phyloP scores from a whole-genome alignment of 495 filamentous ascomycete genomes.

The Neurospora tetraspora region DNA sequence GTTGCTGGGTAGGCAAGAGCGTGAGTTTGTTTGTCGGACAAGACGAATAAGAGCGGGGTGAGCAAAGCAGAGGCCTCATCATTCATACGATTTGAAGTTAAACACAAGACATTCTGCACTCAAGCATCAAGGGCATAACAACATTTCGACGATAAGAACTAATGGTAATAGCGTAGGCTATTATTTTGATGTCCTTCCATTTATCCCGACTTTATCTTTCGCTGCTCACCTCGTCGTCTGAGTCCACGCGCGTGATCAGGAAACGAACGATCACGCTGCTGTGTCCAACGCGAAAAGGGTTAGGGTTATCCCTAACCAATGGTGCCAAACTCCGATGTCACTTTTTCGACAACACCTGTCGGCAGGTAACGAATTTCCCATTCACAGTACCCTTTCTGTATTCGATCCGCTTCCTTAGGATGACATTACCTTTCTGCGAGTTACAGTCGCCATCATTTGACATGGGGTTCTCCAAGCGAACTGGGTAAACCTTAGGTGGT shows the following conservation, averaged over 20 bases:
- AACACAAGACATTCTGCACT: not conserved
- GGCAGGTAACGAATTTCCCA: not conserved
- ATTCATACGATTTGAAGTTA: not conserved
- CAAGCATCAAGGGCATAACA: not conserved
- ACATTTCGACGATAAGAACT: not conserved
- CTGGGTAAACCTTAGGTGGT: too few species aligned
- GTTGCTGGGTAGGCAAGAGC: not conserved
- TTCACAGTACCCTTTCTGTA: not conserved
- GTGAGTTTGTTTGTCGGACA: not conserved
- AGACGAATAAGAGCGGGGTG: not conserved
- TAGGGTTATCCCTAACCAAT: not conserved
- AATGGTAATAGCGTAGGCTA: not conserved
- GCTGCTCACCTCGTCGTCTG: not conserved
- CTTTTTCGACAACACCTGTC: not conserved
- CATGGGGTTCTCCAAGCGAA: not conserved
- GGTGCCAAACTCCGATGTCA: not conserved
- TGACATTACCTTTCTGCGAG: not conserved
- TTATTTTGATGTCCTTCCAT: not conserved
- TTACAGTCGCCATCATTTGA: not conserved
- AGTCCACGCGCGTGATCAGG: not conserved
- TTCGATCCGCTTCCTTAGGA: not conserved
- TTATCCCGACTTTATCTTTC: too few species aligned
- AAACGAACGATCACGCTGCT: not conserved
- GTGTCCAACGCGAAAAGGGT: not conserved
- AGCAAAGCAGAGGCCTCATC: not conserved